Evolutionary conservation across 2,329 filamentous ascomycete species (phyloP).

Genomic region (Aaosphaeria pasadenensis): DNA sequence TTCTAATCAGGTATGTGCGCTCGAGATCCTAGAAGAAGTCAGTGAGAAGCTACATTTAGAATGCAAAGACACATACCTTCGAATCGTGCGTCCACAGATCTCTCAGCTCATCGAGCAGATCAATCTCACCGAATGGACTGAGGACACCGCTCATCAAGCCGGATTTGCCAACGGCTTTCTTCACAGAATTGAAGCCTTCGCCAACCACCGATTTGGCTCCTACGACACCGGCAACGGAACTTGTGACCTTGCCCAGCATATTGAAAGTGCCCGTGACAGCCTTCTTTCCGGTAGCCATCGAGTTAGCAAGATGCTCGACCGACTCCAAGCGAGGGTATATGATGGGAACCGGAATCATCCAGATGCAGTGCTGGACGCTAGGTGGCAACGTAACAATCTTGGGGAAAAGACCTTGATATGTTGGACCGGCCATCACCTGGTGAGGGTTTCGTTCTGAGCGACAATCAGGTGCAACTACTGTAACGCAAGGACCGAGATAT

Average conservation of each 20-base stretch:
- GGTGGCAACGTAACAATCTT: constrained; percentile 88
- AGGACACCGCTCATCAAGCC: constrained; percentile 94
- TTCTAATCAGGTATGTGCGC: constrained; percentile 92
- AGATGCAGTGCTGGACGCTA: constrained; percentile 93
- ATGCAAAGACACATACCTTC: constrained; percentile 54
- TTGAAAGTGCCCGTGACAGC: constrained; percentile 97
- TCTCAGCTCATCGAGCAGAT: constrained; percentile 87
- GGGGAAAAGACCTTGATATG: constrained; percentile 95
- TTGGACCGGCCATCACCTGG: constrained; percentile 92
- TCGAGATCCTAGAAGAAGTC: constrained; percentile 67
- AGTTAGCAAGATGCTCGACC: constrained; percentile 86
- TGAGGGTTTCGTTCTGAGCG: constrained; percentile 86
- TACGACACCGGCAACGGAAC: constrained; percentile 90
- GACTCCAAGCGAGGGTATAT: constrained; percentile 89
- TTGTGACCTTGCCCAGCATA: constrained; percentile 89
- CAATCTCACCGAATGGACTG: constrained; percentile 94
- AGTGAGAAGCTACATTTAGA: not conserved
- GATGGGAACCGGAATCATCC: constrained; percentile 90
- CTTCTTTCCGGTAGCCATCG: constrained; percentile 92
- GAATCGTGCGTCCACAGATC: constrained; percentile 98
- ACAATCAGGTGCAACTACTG: constrained; percentile 85
- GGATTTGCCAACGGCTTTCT: constrained; percentile 92
- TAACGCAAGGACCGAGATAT: constrained; percentile 86
- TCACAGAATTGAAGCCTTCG: constrained; percentile 89
- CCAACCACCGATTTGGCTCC: constrained; percentile 91